Evolutionary conservation across 1,284 basidiomycete species (phyloP), one percentile per base, ranked within the genome.

Genomic region (Ceratorhiza oryzae-sativae): DNA sequence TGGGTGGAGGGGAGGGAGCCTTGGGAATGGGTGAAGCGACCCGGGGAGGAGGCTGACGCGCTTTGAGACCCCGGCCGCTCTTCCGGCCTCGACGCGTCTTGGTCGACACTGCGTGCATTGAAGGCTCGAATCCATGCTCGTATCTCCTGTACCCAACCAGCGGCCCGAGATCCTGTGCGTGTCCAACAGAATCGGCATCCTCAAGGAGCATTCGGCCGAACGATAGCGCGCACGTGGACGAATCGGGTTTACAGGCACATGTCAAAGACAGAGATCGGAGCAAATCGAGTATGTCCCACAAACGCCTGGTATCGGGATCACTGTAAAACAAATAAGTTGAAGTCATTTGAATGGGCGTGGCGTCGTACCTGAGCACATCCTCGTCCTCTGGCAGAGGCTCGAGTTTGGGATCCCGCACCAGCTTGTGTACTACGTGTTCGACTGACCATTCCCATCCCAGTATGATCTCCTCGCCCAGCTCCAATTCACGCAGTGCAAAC

Each of bases 361-460:
- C 48, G 83, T 81, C 4, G 86, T 85, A 23, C 83, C 27, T 71
- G 36, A 41, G 58, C n/a, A 68, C 72, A 53, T 60, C 74, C 72
- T 58, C 72, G 8, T 48, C 71, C 59, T 41, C 74, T 63, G 41
- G 71, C 60, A 10, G 34, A 32, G 18, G 65, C n/a, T 79, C 78
- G 12, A 79, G 82, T 75, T 88, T 83, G 61, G 93, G 84, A 59
- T 94, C 81, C 18, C 88, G 87, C 3, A 91, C 92, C 0, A 98
- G 82, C 61, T 87, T 83, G 80, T 98, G 96, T 0, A 97, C 88
- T 0, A 92, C 89, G 78, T 95, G 93, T 4, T 89, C 88, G 77
- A 98, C 95, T 76, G 97, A 95, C 96, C 95, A 98, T 79, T 97
- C 95, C 95, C 96, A 98, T 0, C 91, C 93, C 0, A 98, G 81